phyloP scores from a whole-genome alignment of 2,329 filamentous ascomycete genomes.

The Aspergillus bombycis region DNA sequence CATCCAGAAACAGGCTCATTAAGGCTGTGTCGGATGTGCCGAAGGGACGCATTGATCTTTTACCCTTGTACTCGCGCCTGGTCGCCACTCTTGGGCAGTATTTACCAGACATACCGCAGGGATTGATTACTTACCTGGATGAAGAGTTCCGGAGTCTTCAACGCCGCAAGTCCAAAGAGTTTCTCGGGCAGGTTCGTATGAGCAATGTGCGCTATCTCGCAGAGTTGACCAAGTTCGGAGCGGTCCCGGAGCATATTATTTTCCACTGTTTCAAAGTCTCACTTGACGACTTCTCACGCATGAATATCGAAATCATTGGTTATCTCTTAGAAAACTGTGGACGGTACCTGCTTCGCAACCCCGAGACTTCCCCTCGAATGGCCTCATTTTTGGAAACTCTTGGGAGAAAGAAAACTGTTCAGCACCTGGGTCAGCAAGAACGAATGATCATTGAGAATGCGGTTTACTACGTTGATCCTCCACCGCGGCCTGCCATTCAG shows the following conservation, averaged over 20 bases:
- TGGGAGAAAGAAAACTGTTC: slow-evolving; percentile 91
- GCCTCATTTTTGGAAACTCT: slow-evolving; percentile 89
- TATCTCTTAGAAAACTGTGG: slow-evolving; percentile 96
- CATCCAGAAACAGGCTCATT: slow-evolving; percentile 88
- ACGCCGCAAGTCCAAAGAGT: slow-evolving; percentile 95
- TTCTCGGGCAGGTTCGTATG: slow-evolving; percentile 88
- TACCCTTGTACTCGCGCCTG: slow-evolving; percentile 89
- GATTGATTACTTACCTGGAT: slow-evolving; percentile 87
- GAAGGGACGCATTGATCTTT: slow-evolving; percentile 86
- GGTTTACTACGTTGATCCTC: slow-evolving; percentile 96
- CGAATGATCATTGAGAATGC: slow-evolving; percentile 98
- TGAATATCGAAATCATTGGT: slow-evolving; percentile 99
- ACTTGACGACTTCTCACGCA: slow-evolving; percentile 93
- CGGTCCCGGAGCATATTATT: slow-evolving; percentile 97
- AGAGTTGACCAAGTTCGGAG: slow-evolving; percentile 95
- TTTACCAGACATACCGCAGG: slow-evolving; percentile 91
- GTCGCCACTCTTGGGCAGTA: slow-evolving; percentile 92
- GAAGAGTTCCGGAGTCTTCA: slow-evolving; percentile 96
- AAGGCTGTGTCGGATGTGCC: slow-evolving; percentile 94
- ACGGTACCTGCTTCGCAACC: slow-evolving; percentile 87
- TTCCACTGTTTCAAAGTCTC: slow-evolving; percentile 99
- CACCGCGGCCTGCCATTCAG: slow-evolving; percentile 87
- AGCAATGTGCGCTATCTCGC: slow-evolving; percentile 97
- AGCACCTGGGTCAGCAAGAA: slow-evolving; percentile 93
- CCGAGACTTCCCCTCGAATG: slow-evolving; percentile 93